Evolutionary conservation across 768 basidiomycete species (phyloP).

Genomic region (Termitomyces heimii): DNA sequence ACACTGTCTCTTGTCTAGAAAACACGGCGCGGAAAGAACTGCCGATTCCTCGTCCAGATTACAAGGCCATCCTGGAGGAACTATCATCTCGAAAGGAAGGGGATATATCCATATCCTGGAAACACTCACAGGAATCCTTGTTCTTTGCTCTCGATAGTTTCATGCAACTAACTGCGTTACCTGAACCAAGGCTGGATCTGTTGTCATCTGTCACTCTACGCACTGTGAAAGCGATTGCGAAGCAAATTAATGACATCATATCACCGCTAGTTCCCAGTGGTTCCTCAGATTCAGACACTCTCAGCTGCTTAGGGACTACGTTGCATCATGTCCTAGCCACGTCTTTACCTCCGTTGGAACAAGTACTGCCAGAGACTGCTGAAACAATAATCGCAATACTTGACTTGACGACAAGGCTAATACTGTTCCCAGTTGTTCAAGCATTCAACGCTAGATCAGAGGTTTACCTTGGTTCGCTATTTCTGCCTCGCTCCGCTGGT

Average conservation of each 20-base stretch:
- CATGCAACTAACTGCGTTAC: conserved; percentile 20
- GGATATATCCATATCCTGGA: conserved; percentile 2
- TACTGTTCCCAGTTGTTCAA: conserved; percentile 12
- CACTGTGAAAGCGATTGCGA: conserved; percentile 21
- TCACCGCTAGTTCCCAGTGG: neutral
- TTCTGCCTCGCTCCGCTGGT: conserved; percentile 5
- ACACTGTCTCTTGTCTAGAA: conserved; percentile 3
- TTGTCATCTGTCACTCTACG: conserved; percentile 24
- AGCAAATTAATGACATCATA: conserved; percentile 8
- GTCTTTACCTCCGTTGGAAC: conserved; percentile 13
- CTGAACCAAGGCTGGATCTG: conserved; percentile 17
- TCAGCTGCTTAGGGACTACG: conserved; percentile 15
- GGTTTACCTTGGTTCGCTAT: conserved; percentile 9
- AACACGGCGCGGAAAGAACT: conserved; percentile 6
- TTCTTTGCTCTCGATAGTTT: conserved; percentile 25
- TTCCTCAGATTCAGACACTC: conserved; percentile 11
- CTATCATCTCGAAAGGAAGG: conserved; percentile 1
- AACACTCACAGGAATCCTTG: conserved; percentile 12
- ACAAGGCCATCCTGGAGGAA: conserved; percentile 16
- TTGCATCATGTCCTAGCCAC: conserved; percentile 14
- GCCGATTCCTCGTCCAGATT: conserved; percentile 4
- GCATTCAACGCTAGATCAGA: conserved; percentile 11
- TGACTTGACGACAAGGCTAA: conserved; percentile 10
- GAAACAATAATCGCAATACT: conserved; percentile 11
- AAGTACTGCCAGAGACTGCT: conserved; percentile 1